Conservation (phyloP, 495 filamentous ascomycete species). For the Xylaria telfairii region DNA sequence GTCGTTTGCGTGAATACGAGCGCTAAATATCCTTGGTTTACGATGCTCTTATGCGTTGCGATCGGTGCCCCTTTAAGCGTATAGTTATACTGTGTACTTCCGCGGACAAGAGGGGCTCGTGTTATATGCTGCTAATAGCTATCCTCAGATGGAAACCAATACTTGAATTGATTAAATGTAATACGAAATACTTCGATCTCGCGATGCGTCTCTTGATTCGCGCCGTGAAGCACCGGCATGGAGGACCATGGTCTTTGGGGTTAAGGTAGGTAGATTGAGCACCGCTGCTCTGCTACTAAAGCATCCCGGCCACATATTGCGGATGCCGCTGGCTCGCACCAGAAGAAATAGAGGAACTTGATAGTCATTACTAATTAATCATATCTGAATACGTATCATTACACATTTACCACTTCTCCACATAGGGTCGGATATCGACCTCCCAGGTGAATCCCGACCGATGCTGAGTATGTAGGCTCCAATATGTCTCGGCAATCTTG, state of each 20-base stretch:
- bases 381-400: slow-evolving; percentile 2
- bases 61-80: neutral
- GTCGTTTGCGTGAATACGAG: neutral
- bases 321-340: neutral
- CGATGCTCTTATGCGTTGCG: too few species aligned
- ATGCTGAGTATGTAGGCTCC: slow-evolving; percentile 85
- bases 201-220: neutral
- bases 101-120: neutral
- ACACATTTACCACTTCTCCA: slow-evolving; percentile 68
- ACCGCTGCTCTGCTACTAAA: neutral
- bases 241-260: neutral
- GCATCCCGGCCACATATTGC: neutral
- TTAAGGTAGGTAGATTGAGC: neutral
- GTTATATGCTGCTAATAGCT: neutral
- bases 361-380: slow-evolving; percentile 14
- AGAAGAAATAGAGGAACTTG: neutral
- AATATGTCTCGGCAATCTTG: slow-evolving; percentile 87
- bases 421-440: slow-evolving; percentile 78
- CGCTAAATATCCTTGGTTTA: neutral
- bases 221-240: neutral
- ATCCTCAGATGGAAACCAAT: neutral
- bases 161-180: neutral
- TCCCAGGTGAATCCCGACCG: slow-evolving; percentile 80
- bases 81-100: neutral
- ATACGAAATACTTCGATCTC: too few species aligned